A percentile compares a stretch with the other conserved stretches of the same genome.
phyloP scores from a whole-genome alignment of 2,329 filamentous ascomycete species.

The Periconia digitata region DNA sequence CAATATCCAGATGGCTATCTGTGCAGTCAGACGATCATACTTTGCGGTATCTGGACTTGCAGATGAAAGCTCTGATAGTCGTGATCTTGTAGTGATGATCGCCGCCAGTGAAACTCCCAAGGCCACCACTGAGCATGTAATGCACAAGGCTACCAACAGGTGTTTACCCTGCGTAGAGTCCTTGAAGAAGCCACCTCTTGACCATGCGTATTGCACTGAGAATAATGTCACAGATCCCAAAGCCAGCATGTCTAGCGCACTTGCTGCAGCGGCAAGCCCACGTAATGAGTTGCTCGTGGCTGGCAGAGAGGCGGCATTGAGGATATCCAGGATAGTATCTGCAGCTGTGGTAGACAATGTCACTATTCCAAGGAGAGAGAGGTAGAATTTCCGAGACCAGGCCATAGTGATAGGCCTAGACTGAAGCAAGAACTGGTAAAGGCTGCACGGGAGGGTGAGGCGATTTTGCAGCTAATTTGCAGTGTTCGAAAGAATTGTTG shows the following conservation, averaged over 20 bases:
- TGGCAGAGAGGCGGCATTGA: conserved; percentile 39
- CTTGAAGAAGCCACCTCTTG: conserved; percentile 25
- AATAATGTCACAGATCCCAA: conserved; percentile 32
- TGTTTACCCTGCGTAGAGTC: conserved; percentile 19
- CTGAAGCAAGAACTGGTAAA: too few species aligned
- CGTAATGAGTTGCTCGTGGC: conserved; percentile 22
- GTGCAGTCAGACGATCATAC: conserved; percentile 32
- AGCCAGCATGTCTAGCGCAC: conserved; percentile 32
- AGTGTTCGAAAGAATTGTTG: background rate
- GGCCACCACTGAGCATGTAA: conserved; percentile 25
- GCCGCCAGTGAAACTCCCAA: conserved; percentile 29
- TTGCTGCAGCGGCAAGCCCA: conserved; percentile 32
- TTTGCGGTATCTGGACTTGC: conserved; percentile 20
- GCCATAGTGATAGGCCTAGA: too few species aligned
- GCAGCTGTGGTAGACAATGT: conserved; percentile 39
- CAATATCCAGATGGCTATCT: conserved; percentile 39
- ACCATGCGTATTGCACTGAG: conserved; percentile 31
- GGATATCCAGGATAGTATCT: conserved; percentile 38
- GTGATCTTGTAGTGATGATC: conserved; percentile 29
- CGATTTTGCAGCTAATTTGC: too few species aligned
- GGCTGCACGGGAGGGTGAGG: too few species aligned
- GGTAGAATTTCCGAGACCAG: conserved; percentile 31
- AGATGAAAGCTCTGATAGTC: conserved; percentile 19
- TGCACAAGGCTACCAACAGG: conserved; percentile 22
- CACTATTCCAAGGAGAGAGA: conserved; percentile 35